Conservation (phyloP, 305 asterid species). For the Fraxinus platypoda region DNA sequence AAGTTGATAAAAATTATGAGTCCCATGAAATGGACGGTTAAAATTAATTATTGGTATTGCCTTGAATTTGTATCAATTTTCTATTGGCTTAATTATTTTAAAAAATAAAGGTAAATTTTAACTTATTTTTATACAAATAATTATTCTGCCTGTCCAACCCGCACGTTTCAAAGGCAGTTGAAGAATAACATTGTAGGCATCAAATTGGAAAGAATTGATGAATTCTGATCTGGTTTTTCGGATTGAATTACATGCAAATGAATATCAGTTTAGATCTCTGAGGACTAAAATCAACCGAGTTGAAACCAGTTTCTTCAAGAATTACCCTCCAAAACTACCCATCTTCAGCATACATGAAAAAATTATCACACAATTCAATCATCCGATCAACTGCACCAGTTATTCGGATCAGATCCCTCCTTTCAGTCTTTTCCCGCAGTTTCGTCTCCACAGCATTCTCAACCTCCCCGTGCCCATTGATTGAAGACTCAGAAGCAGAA, state of each 20-base stretch:
- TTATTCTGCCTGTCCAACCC: not conserved
- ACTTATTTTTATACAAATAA: not conserved
- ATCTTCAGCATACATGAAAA: constrained; percentile 4
- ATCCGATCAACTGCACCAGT: constrained; percentile 1
- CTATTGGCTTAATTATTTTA: not conserved
- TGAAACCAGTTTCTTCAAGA: constrained; percentile 6
- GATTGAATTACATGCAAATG: not conserved
- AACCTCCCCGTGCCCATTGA: not conserved
- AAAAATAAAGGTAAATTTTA: not conserved
- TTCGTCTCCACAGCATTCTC: constrained; percentile 32
- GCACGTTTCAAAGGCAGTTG: not conserved
- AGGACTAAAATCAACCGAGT: not conserved
- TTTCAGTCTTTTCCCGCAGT: constrained; percentile 14
- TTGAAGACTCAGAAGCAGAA: constrained; percentile 28
- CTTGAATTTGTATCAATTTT: not conserved
- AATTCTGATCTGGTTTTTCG: not conserved
- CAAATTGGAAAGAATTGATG: not conserved
- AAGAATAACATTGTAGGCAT: not conserved
- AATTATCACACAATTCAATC: not conserved
- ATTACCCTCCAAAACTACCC: constrained; percentile 5
- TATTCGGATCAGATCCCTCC: constrained; percentile 13
- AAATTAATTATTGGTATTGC: not conserved
- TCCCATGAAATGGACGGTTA: not conserved
- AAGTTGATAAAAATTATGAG: not conserved
- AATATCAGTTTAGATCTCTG: not conserved